Evolutionary conservation across 2,329 filamentous ascomycete genomes (phyloP).

Genomic region (Pseudocercospora eumusae): DNA sequence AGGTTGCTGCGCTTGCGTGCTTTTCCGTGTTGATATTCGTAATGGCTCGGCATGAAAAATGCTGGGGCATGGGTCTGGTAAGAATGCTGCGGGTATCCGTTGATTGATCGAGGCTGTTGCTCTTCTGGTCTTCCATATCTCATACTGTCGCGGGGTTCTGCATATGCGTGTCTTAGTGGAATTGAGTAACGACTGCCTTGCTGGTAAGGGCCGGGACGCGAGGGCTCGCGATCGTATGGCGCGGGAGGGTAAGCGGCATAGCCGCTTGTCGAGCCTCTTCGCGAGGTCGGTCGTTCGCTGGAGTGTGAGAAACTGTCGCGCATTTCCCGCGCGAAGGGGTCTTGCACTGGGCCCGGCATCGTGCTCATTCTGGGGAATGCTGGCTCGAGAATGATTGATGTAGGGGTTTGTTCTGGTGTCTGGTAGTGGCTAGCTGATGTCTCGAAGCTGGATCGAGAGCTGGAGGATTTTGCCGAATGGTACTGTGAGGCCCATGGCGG

Average conservation of each 20-base stretch:
- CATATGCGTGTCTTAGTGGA: conserved; percentile 18
- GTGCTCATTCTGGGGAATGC: conserved; percentile 23
- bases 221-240: conserved; percentile 24
- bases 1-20: conserved; percentile 43
- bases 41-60: conserved; percentile 40
- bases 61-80: conserved; percentile 30
- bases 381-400: conserved; percentile 25
- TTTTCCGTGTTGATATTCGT: conserved; percentile 42
- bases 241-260: conserved; percentile 25
- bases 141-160: conserved; percentile 22
- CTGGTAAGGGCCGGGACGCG: conserved; percentile 16
- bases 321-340: conserved; percentile 29
- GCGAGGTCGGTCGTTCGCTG: conserved; percentile 20
- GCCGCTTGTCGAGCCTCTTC: conserved; percentile 25
- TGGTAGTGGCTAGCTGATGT: conserved; percentile 24
- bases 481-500: conserved; percentile 25
- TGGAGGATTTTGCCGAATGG: conserved; percentile 13
- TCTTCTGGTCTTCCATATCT: conserved; percentile 27
- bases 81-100: conserved; percentile 21
- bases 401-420: conserved; percentile 30
- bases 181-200: conserved; percentile 18
- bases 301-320: conserved; percentile 26
- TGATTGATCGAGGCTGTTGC: conserved; percentile 18
- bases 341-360: conserved; percentile 21
- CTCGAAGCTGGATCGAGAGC: conserved; percentile 16